These are phyloP conservation scores for Brassica juncea DNA, from an alignment of 345 rosid species.

Conservation along the genomic window DNA sequence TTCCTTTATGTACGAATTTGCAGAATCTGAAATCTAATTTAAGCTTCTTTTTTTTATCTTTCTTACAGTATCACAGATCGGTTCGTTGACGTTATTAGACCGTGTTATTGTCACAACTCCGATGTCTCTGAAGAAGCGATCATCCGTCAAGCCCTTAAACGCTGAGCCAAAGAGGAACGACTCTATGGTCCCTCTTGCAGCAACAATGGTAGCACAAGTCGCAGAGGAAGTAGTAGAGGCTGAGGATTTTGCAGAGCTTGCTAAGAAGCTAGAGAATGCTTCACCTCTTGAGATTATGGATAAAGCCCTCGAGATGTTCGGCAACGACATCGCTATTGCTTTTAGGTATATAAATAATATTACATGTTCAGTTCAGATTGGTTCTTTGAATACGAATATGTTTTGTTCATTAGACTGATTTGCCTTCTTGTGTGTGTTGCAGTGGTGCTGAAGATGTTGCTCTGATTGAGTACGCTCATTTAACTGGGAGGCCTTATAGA, in stretches of 20 bases:
- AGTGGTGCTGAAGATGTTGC: constrained; percentile 99
- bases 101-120: constrained; percentile 38
- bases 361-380: neutral
- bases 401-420: neutral
- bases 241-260: constrained; percentile 60
- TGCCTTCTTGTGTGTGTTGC: constrained; percentile 13
- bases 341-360: constrained; percentile 58
- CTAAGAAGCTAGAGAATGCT: constrained; percentile 57
- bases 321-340: constrained; percentile 88
- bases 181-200: constrained; percentile 22
- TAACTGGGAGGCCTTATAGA: constrained; percentile 83
- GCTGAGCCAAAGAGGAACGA: constrained; percentile 60
- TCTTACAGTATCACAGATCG: constrained; percentile 55
- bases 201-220: constrained; percentile 45
- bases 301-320: constrained; percentile 75
- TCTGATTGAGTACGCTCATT: constrained; percentile 81
- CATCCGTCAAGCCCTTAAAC: constrained; percentile 52
- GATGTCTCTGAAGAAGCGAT: constrained; percentile 47
- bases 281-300: constrained; percentile 92
- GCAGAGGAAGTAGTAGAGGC: constrained; percentile 49
- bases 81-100: constrained; percentile 53
- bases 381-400: neutral
- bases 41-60: no score
- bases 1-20: neutral
- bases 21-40: neutral